Conservation (phyloP, 441 rosid genomes). For the Gossypium schwendimanii region DNA sequence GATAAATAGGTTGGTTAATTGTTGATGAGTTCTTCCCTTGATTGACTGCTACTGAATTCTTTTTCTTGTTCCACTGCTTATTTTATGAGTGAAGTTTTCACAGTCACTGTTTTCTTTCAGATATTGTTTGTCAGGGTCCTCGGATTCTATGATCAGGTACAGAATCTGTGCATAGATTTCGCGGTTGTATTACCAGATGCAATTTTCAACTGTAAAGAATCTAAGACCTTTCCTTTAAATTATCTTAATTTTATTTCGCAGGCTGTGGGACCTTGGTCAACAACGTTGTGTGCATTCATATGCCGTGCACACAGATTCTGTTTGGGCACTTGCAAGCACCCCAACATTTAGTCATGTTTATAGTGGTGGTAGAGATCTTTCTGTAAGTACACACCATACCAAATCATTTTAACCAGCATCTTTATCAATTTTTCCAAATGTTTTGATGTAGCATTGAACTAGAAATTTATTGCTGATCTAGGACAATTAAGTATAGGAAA, state of each 20-base stretch:
- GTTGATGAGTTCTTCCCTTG: neutral
- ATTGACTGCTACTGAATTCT: neutral
- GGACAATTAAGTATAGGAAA: neutral
- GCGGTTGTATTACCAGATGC: neutral
- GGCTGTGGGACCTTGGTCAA: constrained; percentile 99
- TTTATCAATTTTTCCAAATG: neutral
- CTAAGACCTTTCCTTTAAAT: constrained; percentile 18
- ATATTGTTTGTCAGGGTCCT: constrained; percentile 96
- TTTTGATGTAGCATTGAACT: neutral
- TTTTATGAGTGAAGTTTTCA: constrained; percentile 3
- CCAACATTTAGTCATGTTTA: constrained; percentile 91
- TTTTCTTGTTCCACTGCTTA: neutral
- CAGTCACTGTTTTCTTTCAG: constrained; percentile 38
- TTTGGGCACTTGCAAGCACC: constrained; percentile 98
- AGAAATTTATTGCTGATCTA: constrained; percentile 3
- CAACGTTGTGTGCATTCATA: constrained; percentile 97
- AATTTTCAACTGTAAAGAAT: constrained; percentile 3
- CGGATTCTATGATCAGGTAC: constrained; percentile 98
- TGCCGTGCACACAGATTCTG: constrained; percentile 99
- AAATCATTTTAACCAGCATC: neutral
- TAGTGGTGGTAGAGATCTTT: constrained; percentile 98
- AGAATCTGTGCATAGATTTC: constrained; percentile 14
- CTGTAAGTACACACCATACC: constrained; percentile 52
- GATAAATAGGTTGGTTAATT: neutral
- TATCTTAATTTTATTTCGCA: constrained; percentile 25